Evolutionary conservation across 2,329 filamentous ascomycete species (phyloP).

Genomic region (Colletotrichum sp.): DNA sequence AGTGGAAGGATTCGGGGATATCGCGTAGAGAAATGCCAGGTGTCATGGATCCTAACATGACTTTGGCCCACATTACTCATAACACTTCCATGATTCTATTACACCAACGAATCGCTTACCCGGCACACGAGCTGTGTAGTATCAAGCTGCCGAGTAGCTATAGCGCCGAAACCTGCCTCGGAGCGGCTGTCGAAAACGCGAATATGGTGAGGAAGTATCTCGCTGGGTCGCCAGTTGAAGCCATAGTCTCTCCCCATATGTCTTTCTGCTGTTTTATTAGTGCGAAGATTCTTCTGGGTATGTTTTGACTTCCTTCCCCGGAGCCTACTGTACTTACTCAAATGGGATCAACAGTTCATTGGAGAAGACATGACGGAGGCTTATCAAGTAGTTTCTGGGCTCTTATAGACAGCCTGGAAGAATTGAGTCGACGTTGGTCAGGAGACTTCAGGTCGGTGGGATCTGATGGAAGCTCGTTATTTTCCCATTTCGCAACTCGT

Average conservation of each 20-base stretch:
- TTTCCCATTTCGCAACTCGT: background rate
- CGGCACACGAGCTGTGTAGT: constrained; percentile 30
- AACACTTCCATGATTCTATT: constrained; percentile 53
- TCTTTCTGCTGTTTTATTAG: constrained; percentile 49
- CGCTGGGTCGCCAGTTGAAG: constrained; percentile 30
- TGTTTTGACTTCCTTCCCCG: background rate
- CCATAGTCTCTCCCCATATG: constrained; percentile 39
- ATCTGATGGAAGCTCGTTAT: background rate
- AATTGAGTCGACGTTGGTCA: background rate
- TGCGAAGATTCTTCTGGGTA: constrained; percentile 40
- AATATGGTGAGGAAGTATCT: constrained; percentile 50
- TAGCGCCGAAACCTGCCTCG: constrained; percentile 51
- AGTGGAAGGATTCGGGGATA: constrained; percentile 35
- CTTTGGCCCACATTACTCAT: constrained; percentile 51
- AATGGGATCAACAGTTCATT: background rate
- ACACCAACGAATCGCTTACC: constrained; percentile 51
- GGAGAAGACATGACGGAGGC: background rate
- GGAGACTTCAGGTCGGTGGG: background rate
- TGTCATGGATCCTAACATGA: constrained; percentile 51
- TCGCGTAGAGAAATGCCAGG: constrained; percentile 2
- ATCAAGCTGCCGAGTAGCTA: constrained; percentile 42
- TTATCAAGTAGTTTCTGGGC: background rate
- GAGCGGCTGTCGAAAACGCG: constrained; percentile 47
- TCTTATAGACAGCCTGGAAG: background rate
- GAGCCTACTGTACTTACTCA: background rate